Percentiles rank a stretch among this genome's conserved stretches.
Evolutionary conservation across 345 rosid genomes (phyloP).

Genomic region (Limnanthes douglasii): DNA sequence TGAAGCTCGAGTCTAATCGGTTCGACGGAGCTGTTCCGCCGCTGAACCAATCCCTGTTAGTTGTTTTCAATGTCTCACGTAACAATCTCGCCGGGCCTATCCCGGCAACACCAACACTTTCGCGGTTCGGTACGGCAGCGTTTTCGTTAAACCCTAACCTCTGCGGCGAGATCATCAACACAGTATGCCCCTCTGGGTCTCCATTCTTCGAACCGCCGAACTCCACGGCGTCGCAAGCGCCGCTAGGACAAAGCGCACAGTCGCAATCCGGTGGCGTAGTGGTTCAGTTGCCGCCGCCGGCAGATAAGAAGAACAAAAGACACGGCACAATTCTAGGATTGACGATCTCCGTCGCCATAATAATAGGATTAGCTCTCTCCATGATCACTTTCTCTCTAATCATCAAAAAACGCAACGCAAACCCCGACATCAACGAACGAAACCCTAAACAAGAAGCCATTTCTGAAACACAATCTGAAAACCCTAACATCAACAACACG

Average conservation of each 20-base stretch:
- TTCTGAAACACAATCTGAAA: conserved; percentile 4
- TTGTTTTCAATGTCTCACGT: conserved; percentile 46
- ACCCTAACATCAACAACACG: conserved; percentile 10
- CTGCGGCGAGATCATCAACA: conserved; percentile 67
- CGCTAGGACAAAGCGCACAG: conserved; percentile 51
- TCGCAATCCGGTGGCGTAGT: conserved; percentile 28
- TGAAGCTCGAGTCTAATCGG: conserved; percentile 47
- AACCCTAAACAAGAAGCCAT: conserved; percentile 11
- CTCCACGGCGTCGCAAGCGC: conserved; percentile 25
- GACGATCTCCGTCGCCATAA: conserved; percentile 25
- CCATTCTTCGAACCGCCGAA: conserved; percentile 46
- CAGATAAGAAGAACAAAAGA: conserved; percentile 24
- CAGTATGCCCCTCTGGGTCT: conserved; percentile 35
- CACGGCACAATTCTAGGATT: conserved; percentile 30
- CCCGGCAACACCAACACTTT: conserved; percentile 50
- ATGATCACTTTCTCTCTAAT: conserved; percentile 25
- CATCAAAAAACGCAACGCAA: conserved; percentile 16
- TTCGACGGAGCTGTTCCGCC: conserved; percentile 62
- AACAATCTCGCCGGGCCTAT: conserved; percentile 63
- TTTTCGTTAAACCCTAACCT: conserved; percentile 49
- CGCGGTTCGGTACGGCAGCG: conserved; percentile 43
- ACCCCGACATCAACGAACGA: conserved; percentile 7
- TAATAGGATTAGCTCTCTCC: conserved; percentile 23
- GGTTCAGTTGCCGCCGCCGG: conserved; percentile 26
- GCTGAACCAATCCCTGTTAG: conserved; percentile 47